These are phyloP conservation scores for Aciculosporium take DNA, from an alignment of 2,329 filamentous ascomycete species.

Conservation along the genomic window DNA sequence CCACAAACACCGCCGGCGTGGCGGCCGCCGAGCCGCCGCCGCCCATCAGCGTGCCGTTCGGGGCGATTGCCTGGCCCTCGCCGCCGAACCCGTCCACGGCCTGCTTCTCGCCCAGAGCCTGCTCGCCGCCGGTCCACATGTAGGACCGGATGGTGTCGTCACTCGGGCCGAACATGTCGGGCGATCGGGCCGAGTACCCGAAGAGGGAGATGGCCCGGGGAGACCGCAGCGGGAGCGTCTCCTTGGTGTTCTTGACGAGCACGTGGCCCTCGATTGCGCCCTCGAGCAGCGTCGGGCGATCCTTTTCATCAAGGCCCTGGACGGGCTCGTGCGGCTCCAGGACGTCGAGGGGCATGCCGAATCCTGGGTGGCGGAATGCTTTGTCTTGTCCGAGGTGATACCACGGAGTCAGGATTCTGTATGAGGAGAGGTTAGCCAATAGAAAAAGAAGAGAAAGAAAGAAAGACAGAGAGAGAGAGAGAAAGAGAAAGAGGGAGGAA, in stretches of 20 bases:
- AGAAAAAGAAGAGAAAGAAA: not conserved
- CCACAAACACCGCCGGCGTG: slow-evolving; percentile 31
- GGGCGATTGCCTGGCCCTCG: slow-evolving; percentile 12
- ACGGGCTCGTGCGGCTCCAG: slow-evolving; percentile 35
- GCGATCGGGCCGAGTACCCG: slow-evolving; percentile 42
- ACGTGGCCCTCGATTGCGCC: slow-evolving; percentile 50
- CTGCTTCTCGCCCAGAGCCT: not conserved
- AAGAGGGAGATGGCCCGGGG: slow-evolving; percentile 42
- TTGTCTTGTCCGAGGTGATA: slow-evolving; percentile 40
- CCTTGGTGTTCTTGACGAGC: slow-evolving; percentile 45
- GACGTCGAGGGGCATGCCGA: slow-evolving; percentile 37
- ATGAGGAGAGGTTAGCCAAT: not conserved
- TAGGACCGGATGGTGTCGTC: slow-evolving; percentile 19
- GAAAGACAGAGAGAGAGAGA: not conserved
- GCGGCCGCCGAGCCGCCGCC: slow-evolving; percentile 36
- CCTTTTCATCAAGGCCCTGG: slow-evolving; percentile 36
- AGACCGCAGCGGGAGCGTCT: slow-evolving; percentile 37
- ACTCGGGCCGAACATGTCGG: slow-evolving; percentile 27
- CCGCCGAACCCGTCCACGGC: slow-evolving; percentile 13
- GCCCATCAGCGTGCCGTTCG: slow-evolving; percentile 27
- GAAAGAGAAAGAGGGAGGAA: too few relatives aligned
- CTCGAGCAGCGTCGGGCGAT: slow-evolving; percentile 29
- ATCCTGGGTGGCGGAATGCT: slow-evolving; percentile 29
- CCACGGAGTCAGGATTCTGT: slow-evolving; percentile 36
- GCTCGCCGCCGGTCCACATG: slow-evolving; percentile 20